phyloP scores from a whole-genome alignment of 805 yeast genomes.

The Candida golubevii region DNA sequence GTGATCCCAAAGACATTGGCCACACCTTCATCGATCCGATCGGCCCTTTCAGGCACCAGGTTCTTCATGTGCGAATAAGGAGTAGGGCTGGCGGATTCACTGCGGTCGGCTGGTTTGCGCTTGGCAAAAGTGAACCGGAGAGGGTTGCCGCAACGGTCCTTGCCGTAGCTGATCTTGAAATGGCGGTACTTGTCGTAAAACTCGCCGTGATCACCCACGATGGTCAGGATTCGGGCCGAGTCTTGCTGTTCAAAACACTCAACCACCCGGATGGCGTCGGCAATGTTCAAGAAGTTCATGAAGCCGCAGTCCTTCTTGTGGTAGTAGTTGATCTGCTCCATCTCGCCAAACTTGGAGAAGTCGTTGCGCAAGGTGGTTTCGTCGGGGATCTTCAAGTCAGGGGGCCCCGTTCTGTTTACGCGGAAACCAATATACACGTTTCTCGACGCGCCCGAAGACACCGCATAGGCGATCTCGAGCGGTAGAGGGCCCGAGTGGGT shows the following conservation, averaged over 20 bases:
- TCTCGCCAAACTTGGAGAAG: slow-evolving; percentile 60
- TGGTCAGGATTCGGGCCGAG: slow-evolving; percentile 31
- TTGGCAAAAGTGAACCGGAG: slow-evolving; percentile 50
- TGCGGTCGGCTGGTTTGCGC: slow-evolving; percentile 21
- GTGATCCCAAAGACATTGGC: slow-evolving; percentile 44
- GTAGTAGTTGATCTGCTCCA: slow-evolving; percentile 72
- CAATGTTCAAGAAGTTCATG: slow-evolving; percentile 62
- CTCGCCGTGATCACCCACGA: slow-evolving; percentile 31
- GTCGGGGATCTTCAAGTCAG: slow-evolving; percentile 23
- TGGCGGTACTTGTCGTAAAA: slow-evolving; percentile 44
- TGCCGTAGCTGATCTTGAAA: slow-evolving; percentile 64
- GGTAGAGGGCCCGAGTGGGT: slow-evolving; percentile 61
- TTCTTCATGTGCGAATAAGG: not conserved
- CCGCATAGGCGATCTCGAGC: slow-evolving; percentile 54
- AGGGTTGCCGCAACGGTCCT: slow-evolving; percentile 78
- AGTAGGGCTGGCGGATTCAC: not conserved
- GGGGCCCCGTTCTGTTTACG: slow-evolving; percentile 15
- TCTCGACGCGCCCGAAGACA: slow-evolving; percentile 71
- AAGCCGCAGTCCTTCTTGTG: slow-evolving; percentile 72
- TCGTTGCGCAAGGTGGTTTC: slow-evolving; percentile 53
- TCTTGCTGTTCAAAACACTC: slow-evolving; percentile 45
- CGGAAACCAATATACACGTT: slow-evolving; percentile 69
- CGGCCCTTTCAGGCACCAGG: slow-evolving; percentile 1
- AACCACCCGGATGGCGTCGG: slow-evolving; percentile 60
- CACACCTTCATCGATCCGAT: slow-evolving; percentile 29